A percentile compares a stretch with the other conserved stretches of the same genome.
Conservation (phyloP, 352 stramenopile species). For the Pythium pyrilobum region DNA sequence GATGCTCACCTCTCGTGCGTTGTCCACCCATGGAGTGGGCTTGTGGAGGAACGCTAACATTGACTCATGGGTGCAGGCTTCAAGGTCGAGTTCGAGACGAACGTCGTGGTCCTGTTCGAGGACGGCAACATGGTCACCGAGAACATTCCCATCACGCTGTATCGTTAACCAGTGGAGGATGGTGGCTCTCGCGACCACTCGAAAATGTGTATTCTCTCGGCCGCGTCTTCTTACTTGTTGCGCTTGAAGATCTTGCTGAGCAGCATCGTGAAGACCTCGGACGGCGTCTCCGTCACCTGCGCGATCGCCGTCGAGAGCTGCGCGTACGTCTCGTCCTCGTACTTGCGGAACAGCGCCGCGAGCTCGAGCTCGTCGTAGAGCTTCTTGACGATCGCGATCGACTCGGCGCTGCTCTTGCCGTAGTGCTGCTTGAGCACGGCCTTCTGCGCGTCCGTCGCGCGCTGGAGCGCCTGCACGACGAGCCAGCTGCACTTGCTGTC, state of each 20-base stretch:
- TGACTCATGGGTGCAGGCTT: slow-evolving; percentile 38
- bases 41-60: too few relatives aligned
- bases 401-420: slow-evolving; percentile 70
- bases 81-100: slow-evolving; percentile 91
- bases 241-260: slow-evolving; percentile 97
- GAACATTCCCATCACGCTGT: slow-evolving; percentile 86
- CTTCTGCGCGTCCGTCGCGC: slow-evolving; percentile 67
- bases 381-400: slow-evolving; percentile 89
- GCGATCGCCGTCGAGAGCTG: slow-evolving; percentile 77
- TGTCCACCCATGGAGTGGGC: background rate
- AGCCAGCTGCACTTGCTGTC: slow-evolving; percentile 99
- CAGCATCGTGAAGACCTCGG: slow-evolving; percentile 91
- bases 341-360: slow-evolving; percentile 82
- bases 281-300: slow-evolving; percentile 81
- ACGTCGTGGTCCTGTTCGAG: slow-evolving; percentile 90
- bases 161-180: slow-evolving; percentile 36
- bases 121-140: slow-evolving; percentile 90
- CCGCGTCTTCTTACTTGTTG: slow-evolving; percentile 73
- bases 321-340: slow-evolving; percentile 92
- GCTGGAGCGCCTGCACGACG: slow-evolving; percentile 91
- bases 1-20: slow-evolving; percentile 72
- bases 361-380: slow-evolving; percentile 94
- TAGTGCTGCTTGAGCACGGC: slow-evolving; percentile 91
- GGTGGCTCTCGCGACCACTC: background rate
- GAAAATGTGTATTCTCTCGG: background rate